Evolutionary conservation across 2,329 filamentous ascomycete species (phyloP).

Genomic region (Ophiostoma sp.): DNA sequence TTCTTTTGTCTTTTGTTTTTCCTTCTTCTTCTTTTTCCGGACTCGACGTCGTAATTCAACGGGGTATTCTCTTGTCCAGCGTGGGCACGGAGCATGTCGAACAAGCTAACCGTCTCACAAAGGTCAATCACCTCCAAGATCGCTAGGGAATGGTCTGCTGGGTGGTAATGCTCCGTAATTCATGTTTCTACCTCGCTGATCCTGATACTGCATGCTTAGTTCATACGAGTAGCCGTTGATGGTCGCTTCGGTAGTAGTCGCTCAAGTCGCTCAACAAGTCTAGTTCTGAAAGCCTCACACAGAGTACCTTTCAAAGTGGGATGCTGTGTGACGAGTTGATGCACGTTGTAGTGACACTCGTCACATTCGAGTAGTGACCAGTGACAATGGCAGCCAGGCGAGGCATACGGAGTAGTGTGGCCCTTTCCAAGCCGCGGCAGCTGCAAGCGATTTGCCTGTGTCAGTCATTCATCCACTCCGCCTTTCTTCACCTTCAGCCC

Average conservation of each 20-base stretch:
- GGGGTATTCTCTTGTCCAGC: too few relatives aligned
- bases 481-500: too few relatives aligned
- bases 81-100: neutral
- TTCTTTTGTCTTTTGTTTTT: too few relatives aligned
- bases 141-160: neutral
- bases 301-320: slow-evolving; percentile 7
- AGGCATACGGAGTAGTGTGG: too few relatives aligned
- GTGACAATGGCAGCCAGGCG: neutral
- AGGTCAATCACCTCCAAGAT: slow-evolving; percentile 5
- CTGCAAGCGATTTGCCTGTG: too few relatives aligned
- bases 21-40: too few relatives aligned
- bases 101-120: slow-evolving; percentile 5
- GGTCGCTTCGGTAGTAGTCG: too few relatives aligned
- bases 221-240: too few relatives aligned
- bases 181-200: neutral
- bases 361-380: neutral
- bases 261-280: too few relatives aligned
- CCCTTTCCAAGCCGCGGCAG: too few relatives aligned
- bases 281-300: neutral
- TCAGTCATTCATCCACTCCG: too few relatives aligned
- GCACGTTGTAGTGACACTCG: neutral
- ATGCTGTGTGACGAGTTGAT: neutral
- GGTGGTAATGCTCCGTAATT: neutral
- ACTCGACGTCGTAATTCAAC: too few relatives aligned
- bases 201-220: neutral